phyloP scores from a whole-genome alignment of 108 stramenopile species.

The Pseudonitzschia pungens region DNA sequence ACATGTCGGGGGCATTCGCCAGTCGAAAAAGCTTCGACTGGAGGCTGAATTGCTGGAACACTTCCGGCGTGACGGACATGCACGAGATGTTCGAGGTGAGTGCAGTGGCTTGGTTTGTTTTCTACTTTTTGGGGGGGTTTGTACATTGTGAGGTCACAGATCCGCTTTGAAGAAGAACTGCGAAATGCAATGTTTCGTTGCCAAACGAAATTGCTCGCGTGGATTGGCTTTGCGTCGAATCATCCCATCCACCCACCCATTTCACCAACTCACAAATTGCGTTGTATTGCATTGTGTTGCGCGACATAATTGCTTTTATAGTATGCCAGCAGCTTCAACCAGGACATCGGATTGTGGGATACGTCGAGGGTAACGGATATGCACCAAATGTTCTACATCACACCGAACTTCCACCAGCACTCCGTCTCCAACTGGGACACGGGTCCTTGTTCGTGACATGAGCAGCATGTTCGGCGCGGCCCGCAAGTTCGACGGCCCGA shows the following conservation, averaged over 20 bases:
- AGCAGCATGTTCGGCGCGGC: slow-evolving; percentile 19
- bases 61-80: slow-evolving; percentile 3
- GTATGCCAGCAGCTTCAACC: slow-evolving; percentile 10
- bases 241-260: too few relatives aligned
- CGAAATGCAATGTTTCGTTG: too few relatives aligned
- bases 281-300: too few relatives aligned
- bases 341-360: slow-evolving; percentile 13
- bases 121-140: too few relatives aligned
- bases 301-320: too few relatives aligned
- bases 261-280: too few relatives aligned
- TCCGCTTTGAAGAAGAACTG: too few relatives aligned
- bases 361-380: not conserved
- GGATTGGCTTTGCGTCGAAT: too few relatives aligned
- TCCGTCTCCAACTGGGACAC: not conserved
- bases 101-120: too few relatives aligned
- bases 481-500: slow-evolving; percentile 21
- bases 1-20: not conserved
- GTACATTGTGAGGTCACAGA: too few relatives aligned
- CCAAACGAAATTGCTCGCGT: too few relatives aligned
- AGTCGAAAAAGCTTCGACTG: not conserved
- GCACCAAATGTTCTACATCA: slow-evolving; percentile 15
- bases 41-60: not conserved
- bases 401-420: not conserved
- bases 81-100: not conserved
- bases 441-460: slow-evolving; percentile 8